A percentile compares a stretch with the other conserved stretches of the same genome.
Conservation (phyloP, 768 basidiomycete genomes). For the Dentipellis sp. region DNA sequence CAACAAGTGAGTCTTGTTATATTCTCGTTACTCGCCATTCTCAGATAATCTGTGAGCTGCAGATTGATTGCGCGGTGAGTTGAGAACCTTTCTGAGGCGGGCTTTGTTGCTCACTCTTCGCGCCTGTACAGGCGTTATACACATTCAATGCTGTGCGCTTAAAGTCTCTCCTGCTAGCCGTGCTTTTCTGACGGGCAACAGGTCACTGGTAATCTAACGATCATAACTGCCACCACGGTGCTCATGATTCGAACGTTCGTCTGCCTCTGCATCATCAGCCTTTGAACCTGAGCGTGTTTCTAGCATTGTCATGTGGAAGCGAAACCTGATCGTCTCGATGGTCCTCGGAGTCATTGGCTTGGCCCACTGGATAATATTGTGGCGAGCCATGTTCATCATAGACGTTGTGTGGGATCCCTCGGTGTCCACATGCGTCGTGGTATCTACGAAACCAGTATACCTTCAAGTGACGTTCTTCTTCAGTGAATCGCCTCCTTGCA, state of each 20-base stretch:
- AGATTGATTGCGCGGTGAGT: neutral
- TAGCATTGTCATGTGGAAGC: neutral
- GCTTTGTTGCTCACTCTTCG: neutral
- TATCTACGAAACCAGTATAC: neutral
- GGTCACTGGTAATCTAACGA: neutral
- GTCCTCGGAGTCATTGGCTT: neutral
- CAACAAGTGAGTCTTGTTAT: neutral
- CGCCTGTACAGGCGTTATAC: neutral
- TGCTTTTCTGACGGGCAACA: neutral
- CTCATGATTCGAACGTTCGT: neutral
- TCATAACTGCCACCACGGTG: neutral
- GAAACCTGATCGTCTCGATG: neutral
- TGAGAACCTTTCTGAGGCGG: neutral
- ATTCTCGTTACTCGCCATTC: neutral
- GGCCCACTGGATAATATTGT: neutral
- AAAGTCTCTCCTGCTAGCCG: neutral
- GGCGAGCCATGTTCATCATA: neutral
- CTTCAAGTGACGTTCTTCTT: neutral
- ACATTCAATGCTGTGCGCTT: neutral
- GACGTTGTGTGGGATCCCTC: neutral
- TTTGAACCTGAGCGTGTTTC: neutral
- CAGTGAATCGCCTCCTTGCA: neutral
- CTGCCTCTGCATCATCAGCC: neutral
- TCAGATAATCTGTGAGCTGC: neutral
- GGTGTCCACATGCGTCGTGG: neutral